Evolutionary conservation across 2,329 filamentous ascomycete genomes (phyloP).

Genomic region (Amphichorda felina): DNA sequence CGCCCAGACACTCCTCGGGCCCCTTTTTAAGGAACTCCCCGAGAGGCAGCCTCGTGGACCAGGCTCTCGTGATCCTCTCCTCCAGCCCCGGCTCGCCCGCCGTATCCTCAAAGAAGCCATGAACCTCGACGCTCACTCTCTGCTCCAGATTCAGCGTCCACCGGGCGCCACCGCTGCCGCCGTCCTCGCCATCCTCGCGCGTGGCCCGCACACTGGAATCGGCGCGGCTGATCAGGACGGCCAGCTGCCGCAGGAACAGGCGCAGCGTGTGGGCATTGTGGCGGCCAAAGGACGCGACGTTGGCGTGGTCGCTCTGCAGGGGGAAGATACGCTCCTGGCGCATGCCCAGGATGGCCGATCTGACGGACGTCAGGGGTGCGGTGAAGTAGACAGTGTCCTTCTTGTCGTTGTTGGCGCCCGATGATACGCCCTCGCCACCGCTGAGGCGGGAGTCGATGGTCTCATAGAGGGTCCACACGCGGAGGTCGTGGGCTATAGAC

Average conservation of each 20-base stretch:
- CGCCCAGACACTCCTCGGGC: slow-evolving; percentile 39
- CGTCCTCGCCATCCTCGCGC: slow-evolving; percentile 10
- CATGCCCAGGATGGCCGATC: slow-evolving; percentile 38
- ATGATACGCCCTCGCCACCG: slow-evolving; percentile 19
- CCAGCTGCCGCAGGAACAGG: slow-evolving; percentile 22
- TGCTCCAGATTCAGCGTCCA: slow-evolving; percentile 35
- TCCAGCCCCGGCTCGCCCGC: slow-evolving; percentile 14
- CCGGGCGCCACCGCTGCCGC: slow-evolving; percentile 16
- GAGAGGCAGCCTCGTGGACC: slow-evolving; percentile 38
- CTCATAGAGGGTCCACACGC: slow-evolving; percentile 52
- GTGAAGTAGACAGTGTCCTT: slow-evolving; percentile 38
- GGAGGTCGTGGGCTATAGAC: slow-evolving; percentile 43
- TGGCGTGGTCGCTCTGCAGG: slow-evolving; percentile 41
- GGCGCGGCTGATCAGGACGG: slow-evolving; percentile 18
- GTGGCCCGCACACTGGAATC: slow-evolving; percentile 13
- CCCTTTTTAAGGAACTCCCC: slow-evolving; percentile 43
- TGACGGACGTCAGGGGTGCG: slow-evolving; percentile 46
- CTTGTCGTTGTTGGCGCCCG: background rate
- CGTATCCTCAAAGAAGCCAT: slow-evolving; percentile 48
- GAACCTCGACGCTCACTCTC: slow-evolving; percentile 41
- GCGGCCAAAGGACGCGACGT: slow-evolving; percentile 40
- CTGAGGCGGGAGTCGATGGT: slow-evolving; percentile 47
- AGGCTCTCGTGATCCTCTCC: slow-evolving; percentile 27
- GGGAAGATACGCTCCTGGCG: slow-evolving; percentile 39
- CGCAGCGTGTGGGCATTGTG: slow-evolving; percentile 35